These are phyloP conservation scores for Leptographium lundbergii DNA, from an alignment of 2,329 filamentous ascomycete species.

Conservation along the genomic window DNA sequence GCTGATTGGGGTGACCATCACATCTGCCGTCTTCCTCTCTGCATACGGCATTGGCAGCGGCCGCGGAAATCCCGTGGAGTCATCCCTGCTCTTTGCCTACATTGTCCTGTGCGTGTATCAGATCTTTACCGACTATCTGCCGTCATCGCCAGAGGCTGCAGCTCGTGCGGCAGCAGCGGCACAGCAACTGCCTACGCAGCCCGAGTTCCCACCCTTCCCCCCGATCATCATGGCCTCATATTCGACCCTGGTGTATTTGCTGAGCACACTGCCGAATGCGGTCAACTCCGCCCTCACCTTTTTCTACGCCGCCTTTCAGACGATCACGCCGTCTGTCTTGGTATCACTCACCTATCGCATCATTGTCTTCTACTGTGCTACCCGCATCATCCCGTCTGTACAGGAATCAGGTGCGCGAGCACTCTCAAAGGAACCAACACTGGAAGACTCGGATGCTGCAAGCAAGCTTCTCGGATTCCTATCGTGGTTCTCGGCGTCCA, in stretches of 20 bases:
- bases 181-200: slow-evolving; percentile 25
- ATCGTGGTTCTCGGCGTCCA: slow-evolving; percentile 89
- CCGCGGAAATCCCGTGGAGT: slow-evolving; percentile 88
- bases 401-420: slow-evolving; percentile 74
- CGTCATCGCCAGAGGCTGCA: slow-evolving; percentile 43
- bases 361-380: slow-evolving; percentile 90
- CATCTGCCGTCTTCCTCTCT: slow-evolving; percentile 83
- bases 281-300: slow-evolving; percentile 77
- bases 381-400: slow-evolving; percentile 88
- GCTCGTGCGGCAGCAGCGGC: slow-evolving; percentile 38
- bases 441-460: slow-evolving; percentile 76
- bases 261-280: slow-evolving; percentile 71
- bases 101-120: slow-evolving; percentile 98
- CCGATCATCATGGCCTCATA: slow-evolving; percentile 98
- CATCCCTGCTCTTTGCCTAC: slow-evolving; percentile 90
- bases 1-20: slow-evolving; percentile 84
- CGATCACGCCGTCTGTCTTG: slow-evolving; percentile 89
- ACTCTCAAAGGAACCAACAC: slow-evolving; percentile 69
- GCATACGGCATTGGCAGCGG: slow-evolving; percentile 91
- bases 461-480: slow-evolving; percentile 70
- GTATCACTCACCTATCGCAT: slow-evolving; percentile 90
- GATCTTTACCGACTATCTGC: slow-evolving; percentile 96
- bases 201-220: slow-evolving; percentile 91
- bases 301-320: slow-evolving; percentile 82
- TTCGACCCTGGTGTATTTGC: slow-evolving; percentile 73